A percentile compares a stretch with the other conserved stretches of the same genome.
phyloP scores from a whole-genome alignment of 352 stramenopile species.

The Phytophthora ramorum region DNA sequence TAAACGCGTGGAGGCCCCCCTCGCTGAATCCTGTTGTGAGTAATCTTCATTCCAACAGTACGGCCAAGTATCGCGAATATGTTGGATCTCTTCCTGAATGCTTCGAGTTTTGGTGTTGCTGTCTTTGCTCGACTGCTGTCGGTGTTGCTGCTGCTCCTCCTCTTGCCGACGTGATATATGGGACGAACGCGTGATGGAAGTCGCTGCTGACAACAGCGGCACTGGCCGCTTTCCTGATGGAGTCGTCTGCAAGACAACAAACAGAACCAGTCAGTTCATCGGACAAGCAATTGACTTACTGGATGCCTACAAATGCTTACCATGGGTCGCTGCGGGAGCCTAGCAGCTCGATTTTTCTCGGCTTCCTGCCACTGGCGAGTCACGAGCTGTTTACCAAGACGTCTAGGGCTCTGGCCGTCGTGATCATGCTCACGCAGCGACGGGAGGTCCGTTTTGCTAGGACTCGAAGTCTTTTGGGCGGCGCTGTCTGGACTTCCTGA shows the following conservation, averaged over 20 bases:
- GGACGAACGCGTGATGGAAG: slow-evolving; percentile 59
- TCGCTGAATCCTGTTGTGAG: slow-evolving; percentile 7
- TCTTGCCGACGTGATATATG: slow-evolving; percentile 55
- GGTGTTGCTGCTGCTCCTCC: slow-evolving; percentile 29
- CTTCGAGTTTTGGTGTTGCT: slow-evolving; percentile 14
- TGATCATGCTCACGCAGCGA: slow-evolving; percentile 32
- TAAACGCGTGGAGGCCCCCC: not conserved
- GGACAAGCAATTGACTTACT: not conserved
- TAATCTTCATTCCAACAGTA: slow-evolving; percentile 59
- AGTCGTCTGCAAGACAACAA: slow-evolving; percentile 34
- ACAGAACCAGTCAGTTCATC: not conserved
- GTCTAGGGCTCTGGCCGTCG: slow-evolving; percentile 20
- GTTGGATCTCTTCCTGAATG: slow-evolving; percentile 58
- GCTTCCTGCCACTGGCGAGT: slow-evolving; percentile 63
- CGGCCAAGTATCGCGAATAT: slow-evolving; percentile 74
- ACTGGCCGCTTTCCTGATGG: slow-evolving; percentile 24
- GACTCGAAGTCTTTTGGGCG: slow-evolving; percentile 3
- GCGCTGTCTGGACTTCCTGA: slow-evolving; percentile 7
- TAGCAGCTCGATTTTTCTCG: slow-evolving; percentile 41
- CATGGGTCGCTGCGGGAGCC: slow-evolving; percentile 37
- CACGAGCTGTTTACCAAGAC: slow-evolving; percentile 62
- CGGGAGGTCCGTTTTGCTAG: slow-evolving; percentile 28
- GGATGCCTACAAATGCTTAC: slow-evolving; percentile 22
- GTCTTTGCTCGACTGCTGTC: slow-evolving; percentile 14
- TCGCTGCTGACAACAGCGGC: slow-evolving; percentile 18